Evolutionary conservation across 768 basidiomycete genomes (phyloP), one percentile per base, ranked within the genome.

Genomic region (Termitomyces sp.): DNA sequence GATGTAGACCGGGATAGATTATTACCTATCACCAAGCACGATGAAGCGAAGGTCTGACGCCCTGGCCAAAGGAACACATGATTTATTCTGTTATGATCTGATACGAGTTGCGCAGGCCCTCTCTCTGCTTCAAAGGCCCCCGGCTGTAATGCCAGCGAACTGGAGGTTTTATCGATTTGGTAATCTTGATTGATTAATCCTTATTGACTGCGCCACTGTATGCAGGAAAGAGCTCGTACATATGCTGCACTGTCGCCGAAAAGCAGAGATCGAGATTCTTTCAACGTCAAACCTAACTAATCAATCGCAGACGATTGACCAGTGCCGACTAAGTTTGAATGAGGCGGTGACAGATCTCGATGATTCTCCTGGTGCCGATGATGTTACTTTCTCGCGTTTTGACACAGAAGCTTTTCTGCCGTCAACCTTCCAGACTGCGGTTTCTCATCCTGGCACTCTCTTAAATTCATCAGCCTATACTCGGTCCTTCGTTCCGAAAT

Each of bases 261-360:
- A 98, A 70, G 95, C 95, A 3, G 96, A 98, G 70, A 95, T 95
- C 45, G 92, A 98, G 66, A 76, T 90, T 41, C 65, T 91, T 35
- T 70, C 70, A 12, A 63, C 60, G 14, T 64, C 58, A 22, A 55
- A 50, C 41, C 11, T 58, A 21, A 44, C 35, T 34, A 34, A 32
- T 35, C 26, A 43, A 26, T 5, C 19, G 10, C 19, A 35, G 22
- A 26, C 28, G 9, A n/a, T 34, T 26, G 40, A 42, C 30, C 37
- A 38, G 51, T 45, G 34, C 38, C 50, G n/a, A 51, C 14, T 45
- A 45, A 24, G 15, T 48, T 59, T 12, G 7, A 26, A 40, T 34
- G 56, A 47, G 35, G 43, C 32, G 41, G 56, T 43, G 10, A 12
- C 45, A 24, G 15, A 40, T 41, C 9, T 46, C 19, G 35, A 52